These are phyloP conservation scores for Fraxinus latifolia DNA, from an alignment of 305 asterid genomes.

Conservation along the genomic window DNA sequence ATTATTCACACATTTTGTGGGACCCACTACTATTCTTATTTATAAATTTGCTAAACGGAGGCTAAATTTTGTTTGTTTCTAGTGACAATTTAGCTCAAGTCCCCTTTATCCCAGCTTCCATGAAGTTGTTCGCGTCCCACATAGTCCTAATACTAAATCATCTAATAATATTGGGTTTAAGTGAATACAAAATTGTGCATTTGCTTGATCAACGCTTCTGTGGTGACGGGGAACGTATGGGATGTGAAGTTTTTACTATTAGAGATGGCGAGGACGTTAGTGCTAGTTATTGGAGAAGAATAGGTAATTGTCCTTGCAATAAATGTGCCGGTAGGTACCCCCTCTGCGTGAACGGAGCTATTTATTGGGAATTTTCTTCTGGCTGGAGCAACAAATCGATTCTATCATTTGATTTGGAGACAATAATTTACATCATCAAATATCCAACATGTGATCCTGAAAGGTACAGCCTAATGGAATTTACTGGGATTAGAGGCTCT, in stretches of 20 bases:
- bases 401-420: constrained; percentile 12
- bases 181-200: not conserved
- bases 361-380: constrained; percentile 9
- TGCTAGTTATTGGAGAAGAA: not conserved
- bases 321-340: not conserved
- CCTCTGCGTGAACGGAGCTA: not conserved
- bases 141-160: not conserved
- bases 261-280: not conserved
- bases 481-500: not conserved
- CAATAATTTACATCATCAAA: constrained; percentile 1
- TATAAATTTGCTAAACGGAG: not conserved
- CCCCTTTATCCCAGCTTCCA: constrained; percentile 6
- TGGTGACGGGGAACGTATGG: not conserved
- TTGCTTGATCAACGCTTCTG: not conserved
- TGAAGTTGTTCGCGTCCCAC: not conserved
- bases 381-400: not conserved
- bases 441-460: not conserved
- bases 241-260: not conserved
- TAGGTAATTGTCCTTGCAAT: not conserved
- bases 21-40: not conserved
- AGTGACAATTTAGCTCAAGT: not conserved
- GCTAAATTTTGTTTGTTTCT: not conserved
- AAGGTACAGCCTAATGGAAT: not conserved
- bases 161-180: not conserved
- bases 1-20: not conserved